Percentiles rank a stretch among this genome's conserved stretches.
phyloP scores from a whole-genome alignment of 2,329 filamentous ascomycete species.

The Aspergillus pseudotamarii region DNA sequence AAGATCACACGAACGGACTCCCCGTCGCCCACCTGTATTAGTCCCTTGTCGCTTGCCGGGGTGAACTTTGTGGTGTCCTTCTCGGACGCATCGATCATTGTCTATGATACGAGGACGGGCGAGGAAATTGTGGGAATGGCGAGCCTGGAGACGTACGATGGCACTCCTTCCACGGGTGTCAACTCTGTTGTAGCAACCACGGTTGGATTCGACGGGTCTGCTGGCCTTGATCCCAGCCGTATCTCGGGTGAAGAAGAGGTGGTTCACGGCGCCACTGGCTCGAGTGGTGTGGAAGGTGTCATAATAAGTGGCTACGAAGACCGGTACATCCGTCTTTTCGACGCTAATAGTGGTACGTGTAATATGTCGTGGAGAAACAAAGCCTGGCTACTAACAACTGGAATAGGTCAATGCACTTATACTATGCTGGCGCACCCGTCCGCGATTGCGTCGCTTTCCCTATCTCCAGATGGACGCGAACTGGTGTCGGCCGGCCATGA shows the following conservation, averaged over 20 bases:
- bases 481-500: conserved; percentile 96
- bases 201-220: conserved; percentile 70
- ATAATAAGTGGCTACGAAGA: conserved; percentile 98
- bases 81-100: conserved; percentile 82
- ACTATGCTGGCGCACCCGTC: conserved; percentile 97
- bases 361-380: neutral
- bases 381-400: conserved; percentile 21
- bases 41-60: conserved; percentile 78
- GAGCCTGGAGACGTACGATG: conserved; percentile 90
- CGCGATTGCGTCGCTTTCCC: conserved; percentile 85
- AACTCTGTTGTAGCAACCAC: conserved; percentile 91
- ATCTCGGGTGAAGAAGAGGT: conserved; percentile 70
- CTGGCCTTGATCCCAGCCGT: conserved; percentile 63
- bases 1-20: conserved; percentile 73
- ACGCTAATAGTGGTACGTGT: conserved; percentile 93
- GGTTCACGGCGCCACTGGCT: conserved; percentile 79
- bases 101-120: conserved; percentile 89
- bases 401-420: conserved; percentile 93
- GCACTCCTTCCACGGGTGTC: conserved; percentile 78
- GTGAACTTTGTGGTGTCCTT: conserved; percentile 93
- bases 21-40: conserved; percentile 85
- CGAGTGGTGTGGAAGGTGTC: conserved; percentile 82
- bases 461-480: conserved; percentile 91
- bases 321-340: conserved; percentile 93
- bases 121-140: conserved; percentile 93